Evolutionary conservation across 2,329 filamentous ascomycete genomes (phyloP).

Genomic region (Lasiodiplodia citricola): DNA sequence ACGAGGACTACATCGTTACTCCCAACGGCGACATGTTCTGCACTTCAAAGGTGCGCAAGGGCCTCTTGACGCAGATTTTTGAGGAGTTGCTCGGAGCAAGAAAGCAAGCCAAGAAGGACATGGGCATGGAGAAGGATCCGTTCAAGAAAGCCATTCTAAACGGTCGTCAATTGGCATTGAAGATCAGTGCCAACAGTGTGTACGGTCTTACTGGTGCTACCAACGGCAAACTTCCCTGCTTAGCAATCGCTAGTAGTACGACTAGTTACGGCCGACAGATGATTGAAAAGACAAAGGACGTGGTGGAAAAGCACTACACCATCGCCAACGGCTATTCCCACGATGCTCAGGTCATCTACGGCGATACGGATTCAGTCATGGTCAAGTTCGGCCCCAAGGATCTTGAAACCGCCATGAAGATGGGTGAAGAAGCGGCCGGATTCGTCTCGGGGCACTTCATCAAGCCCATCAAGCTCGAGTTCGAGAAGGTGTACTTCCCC

Average conservation of each 20-base stretch:
- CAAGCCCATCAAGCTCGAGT: slow-evolving; percentile 98
- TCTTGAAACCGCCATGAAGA: slow-evolving; percentile 85
- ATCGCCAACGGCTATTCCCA: slow-evolving; percentile 94
- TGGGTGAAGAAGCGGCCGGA: slow-evolving; percentile 89
- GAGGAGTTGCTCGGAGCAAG: slow-evolving; percentile 90
- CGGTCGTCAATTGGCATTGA: slow-evolving; percentile 93
- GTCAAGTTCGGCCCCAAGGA: slow-evolving; percentile 95
- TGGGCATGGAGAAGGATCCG: slow-evolving; percentile 86
- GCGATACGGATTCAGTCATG: slow-evolving; percentile 99
- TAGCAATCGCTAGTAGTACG: slow-evolving; percentile 94
- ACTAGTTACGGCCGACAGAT: slow-evolving; percentile 97
- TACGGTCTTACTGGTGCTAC: slow-evolving; percentile 97
- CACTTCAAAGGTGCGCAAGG: slow-evolving; percentile 86
- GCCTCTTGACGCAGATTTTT: slow-evolving; percentile 90
- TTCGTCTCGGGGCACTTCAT: slow-evolving; percentile 91
- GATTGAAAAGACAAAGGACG: slow-evolving; percentile 98
- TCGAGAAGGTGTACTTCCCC: slow-evolving; percentile 98
- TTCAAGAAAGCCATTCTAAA: slow-evolving; percentile 99
- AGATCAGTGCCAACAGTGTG: slow-evolving; percentile 96
- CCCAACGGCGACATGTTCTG: slow-evolving; percentile 94
- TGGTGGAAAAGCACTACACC: slow-evolving; percentile 87
- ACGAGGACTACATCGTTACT: slow-evolving; percentile 95
- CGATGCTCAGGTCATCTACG: slow-evolving; percentile 96
- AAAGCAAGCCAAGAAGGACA: slow-evolving; percentile 91
- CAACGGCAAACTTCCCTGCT: slow-evolving; percentile 91